Conservation (phyloP, 2,329 filamentous ascomycete genomes). For the Neonectria sp. region DNA sequence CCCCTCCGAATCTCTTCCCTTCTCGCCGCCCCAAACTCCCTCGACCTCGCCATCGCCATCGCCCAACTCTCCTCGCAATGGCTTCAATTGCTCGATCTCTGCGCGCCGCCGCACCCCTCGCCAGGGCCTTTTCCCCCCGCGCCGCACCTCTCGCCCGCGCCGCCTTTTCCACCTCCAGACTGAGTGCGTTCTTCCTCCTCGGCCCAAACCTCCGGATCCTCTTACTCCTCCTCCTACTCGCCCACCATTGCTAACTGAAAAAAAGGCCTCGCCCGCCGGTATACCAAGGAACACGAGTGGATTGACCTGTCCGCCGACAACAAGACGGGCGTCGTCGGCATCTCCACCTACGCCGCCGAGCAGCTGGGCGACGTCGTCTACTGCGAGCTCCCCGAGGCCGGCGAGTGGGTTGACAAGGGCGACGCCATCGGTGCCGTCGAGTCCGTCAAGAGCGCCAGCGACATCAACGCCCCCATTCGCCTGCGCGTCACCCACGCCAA, state of each 20-base stretch:
- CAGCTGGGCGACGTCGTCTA: slow-evolving; percentile 97
- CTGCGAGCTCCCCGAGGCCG: slow-evolving; percentile 87
- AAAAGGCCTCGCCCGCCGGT: slow-evolving; percentile 78
- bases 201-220: slow-evolving; percentile 16
- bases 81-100: slow-evolving; percentile 74
- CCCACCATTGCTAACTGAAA: slow-evolving; percentile 5
- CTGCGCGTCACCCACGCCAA: slow-evolving; percentile 86
- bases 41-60: background rate
- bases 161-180: slow-evolving; percentile 61
- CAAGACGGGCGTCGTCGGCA: slow-evolving; percentile 86
- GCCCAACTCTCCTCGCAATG: slow-evolving; percentile 58
- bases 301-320: slow-evolving; percentile 88
- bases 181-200: slow-evolving; percentile 50
- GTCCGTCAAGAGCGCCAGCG: slow-evolving; percentile 98
- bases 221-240: background rate
- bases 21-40: slow-evolving; percentile 12
- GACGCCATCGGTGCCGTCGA: slow-evolving; percentile 95
- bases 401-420: slow-evolving; percentile 78
- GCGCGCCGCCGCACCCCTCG: slow-evolving; percentile 64
- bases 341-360: slow-evolving; percentile 92
- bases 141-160: slow-evolving; percentile 58
- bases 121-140: slow-evolving; percentile 56
- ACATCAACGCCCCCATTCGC: slow-evolving; percentile 90
- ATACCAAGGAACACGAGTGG: slow-evolving; percentile 99
- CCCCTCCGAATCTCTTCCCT: slow-evolving; percentile 26